A percentile compares a stretch with the other conserved stretches of the same genome.
Conservation (phyloP, 2,329 filamentous ascomycete species). For the Fonsecaea monophora region DNA sequence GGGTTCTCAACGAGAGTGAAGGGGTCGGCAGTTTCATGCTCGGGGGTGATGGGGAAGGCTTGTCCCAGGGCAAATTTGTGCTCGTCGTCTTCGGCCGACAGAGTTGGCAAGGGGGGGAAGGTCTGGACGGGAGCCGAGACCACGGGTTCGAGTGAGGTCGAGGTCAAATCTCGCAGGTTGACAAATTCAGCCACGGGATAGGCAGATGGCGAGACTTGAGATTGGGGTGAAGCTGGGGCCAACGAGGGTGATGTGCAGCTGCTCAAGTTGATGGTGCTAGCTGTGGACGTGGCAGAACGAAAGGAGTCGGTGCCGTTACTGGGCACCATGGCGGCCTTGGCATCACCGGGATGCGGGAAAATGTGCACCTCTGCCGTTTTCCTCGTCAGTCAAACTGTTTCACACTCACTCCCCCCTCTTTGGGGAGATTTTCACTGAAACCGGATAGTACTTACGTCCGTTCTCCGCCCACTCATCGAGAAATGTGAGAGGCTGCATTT, state of each 20-base stretch:
- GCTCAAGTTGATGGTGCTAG: constrained; percentile 24
- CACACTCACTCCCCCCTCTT: not conserved
- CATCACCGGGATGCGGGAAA: constrained; percentile 41
- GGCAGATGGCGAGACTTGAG: constrained; percentile 60
- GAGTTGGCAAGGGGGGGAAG: constrained; percentile 68
- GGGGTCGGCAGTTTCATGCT: constrained; percentile 47
- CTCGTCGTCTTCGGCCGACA: constrained; percentile 70
- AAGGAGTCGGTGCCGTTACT: constrained; percentile 26
- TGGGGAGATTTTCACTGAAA: not conserved
- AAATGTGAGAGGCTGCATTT: constrained; percentile 35
- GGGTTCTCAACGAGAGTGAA: constrained; percentile 54
- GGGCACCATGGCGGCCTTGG: constrained; percentile 39
- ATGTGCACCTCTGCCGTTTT: constrained; percentile 38
- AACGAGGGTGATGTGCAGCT: constrained; percentile 39
- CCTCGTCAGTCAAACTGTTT: constrained; percentile 19
- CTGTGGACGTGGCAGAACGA: constrained; percentile 10
- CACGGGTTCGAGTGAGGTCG: constrained; percentile 59
- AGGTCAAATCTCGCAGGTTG: constrained; percentile 87
- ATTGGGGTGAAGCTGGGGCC: constrained; percentile 37
- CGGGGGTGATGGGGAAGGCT: constrained; percentile 47
- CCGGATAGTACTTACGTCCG: constrained; percentile 37
- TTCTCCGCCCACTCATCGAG: constrained; percentile 38
- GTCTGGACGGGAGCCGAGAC: constrained; percentile 49
- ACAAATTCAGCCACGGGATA: constrained; percentile 79
- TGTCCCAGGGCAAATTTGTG: constrained; percentile 58